Evolutionary conservation across 257 asterid genomes (phyloP).

Genomic region (Cynanchum wilfordii): DNA sequence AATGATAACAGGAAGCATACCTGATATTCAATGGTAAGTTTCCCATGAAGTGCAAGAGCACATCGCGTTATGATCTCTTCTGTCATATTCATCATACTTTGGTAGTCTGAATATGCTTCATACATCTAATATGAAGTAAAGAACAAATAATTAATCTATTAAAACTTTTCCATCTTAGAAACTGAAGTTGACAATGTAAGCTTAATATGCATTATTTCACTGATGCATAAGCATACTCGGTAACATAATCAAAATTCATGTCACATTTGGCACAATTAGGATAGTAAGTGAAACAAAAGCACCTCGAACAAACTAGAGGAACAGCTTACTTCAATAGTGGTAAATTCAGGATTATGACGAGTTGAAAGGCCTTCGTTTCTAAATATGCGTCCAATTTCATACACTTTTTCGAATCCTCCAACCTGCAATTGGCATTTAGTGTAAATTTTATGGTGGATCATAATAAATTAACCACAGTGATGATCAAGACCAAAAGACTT

Average conservation of each 20-base stretch:
- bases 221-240: not conserved
- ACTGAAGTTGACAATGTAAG: not conserved
- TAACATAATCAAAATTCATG: not conserved
- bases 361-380: conserved; percentile 98
- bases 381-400: conserved; percentile 92
- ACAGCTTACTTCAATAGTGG: conserved; percentile 86
- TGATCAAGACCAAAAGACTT: not conserved
- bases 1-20: conserved; percentile 24
- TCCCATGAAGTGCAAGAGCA: conserved; percentile 81
- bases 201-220: conserved; percentile 2
- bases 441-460: not conserved
- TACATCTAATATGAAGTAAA: conserved; percentile 52
- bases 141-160: not conserved
- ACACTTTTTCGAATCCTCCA: conserved; percentile 96
- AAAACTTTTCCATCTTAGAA: not conserved
- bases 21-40: conserved; percentile 84
- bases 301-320: conserved; percentile 8
- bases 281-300: not conserved
- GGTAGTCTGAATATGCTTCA: conserved; percentile 96
- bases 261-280: not conserved
- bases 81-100: conserved; percentile 94
- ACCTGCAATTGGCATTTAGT: conserved; percentile 45
- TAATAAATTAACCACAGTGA: not conserved
- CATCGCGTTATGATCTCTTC: conserved; percentile 81
- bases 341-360: conserved; percentile 98